These are phyloP conservation scores for Linderniella brevidens DNA, from an alignment of 257 asterid genomes.

Conservation along the genomic window DNA sequence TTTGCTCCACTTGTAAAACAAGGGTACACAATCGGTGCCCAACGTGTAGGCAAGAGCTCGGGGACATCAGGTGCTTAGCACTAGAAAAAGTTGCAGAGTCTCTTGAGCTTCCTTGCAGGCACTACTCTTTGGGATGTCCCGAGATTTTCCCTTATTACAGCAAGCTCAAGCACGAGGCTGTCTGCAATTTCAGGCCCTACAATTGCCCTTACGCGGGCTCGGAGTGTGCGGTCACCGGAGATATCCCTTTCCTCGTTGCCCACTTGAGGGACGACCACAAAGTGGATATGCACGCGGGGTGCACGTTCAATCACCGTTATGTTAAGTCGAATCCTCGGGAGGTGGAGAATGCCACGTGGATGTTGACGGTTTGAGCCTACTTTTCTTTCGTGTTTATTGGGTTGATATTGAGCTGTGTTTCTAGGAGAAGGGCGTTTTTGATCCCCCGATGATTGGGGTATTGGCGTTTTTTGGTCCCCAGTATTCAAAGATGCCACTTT, in stretches of 20 bases:
- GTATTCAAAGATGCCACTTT: no score
- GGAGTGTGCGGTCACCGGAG: neutral
- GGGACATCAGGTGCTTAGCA: neutral
- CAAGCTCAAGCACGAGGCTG: neutral
- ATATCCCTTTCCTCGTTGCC: neutral
- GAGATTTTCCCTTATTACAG: neutral
- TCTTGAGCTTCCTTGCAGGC: neutral
- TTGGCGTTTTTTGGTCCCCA: no score
- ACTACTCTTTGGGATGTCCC: neutral
- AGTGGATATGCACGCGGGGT: neutral
- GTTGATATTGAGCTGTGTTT: no score
- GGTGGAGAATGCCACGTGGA: no score
- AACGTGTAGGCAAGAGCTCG: neutral
- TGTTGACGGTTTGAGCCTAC: no score
- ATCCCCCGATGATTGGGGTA: no score
- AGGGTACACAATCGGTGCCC: slow-evolving; percentile 1
- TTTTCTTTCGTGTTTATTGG: no score
- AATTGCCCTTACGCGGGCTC: neutral
- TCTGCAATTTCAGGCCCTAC: neutral
- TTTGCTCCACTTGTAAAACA: neutral
- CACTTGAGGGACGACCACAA: neutral
- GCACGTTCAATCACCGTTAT: no score
- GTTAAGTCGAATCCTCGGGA: no score
- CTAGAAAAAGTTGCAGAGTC: neutral
- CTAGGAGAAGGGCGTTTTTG: no score